Evolutionary conservation across 345 rosid species (phyloP), one percentile per base, ranked within the genome.

Genomic region (Nephelium lappaceum): DNA sequence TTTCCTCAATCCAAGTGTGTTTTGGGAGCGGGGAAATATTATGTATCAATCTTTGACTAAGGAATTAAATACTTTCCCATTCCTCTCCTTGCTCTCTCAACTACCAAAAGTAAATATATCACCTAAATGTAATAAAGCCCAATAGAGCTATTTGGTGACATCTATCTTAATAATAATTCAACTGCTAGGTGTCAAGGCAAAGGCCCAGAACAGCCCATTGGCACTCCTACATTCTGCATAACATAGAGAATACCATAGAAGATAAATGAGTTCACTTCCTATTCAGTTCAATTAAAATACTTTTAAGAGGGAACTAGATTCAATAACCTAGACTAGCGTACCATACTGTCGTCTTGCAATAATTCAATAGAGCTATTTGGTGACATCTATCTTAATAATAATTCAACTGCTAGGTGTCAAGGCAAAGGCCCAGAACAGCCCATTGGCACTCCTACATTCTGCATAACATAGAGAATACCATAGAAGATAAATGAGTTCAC

Each of bases 41-140:
- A 57, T n/a, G 18, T 19, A 21, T 63, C 41, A 43, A 58, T 25
- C 21, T 42, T 36, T 23, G 55, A 39, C 2, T n/a, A n/a, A 73
- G 19, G 12, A 60, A 73, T 53, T 60, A 61, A 12, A 10, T 8
- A 36, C 31, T 51, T 5, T 62, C 60, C 61, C 41, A 77, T 60
- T 76, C 74, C 64, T 79, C 76, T n/a, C n/a, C n/a, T n/a, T n/a
- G n/a, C n/a, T n/a, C n/a, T n/a, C n/a, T 39, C 83, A 84, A 68
- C 88, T 71, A 72, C 79, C 79, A 41, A n/a, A 71, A 84, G 60
- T 84, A 75, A 82, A 84, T 78, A 77, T 69, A 66, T 67, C 69
- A 84, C 89, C 87, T 72, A 86, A 74, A 65, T 77, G 25, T 21
- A 21, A 11, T 8, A 66, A 42, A 16, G 49, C 5, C 53, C 69